These are phyloP conservation scores for Karstenula rhodostoma DNA, from an alignment of 2,329 filamentous ascomycete genomes.

Conservation along the genomic window DNA sequence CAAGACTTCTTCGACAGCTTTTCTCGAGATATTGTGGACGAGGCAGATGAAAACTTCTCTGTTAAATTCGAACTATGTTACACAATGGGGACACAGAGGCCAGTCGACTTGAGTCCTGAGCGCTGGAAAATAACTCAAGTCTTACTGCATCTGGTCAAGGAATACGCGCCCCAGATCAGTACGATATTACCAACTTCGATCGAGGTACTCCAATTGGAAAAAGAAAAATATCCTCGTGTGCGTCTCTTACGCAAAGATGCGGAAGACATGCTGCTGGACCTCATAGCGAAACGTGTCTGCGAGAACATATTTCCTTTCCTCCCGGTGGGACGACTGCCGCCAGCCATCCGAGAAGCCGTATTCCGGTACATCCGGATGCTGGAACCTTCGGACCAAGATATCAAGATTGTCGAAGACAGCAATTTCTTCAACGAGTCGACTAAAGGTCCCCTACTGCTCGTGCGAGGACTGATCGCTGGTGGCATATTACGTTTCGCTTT, in stretches of 20 bases:
- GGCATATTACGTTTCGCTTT: constrained; percentile 65
- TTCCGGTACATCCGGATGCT: constrained; percentile 56
- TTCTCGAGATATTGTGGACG: constrained; percentile 68
- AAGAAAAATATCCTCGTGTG: constrained; percentile 57
- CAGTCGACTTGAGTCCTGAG: constrained; percentile 61
- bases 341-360: constrained; percentile 42
- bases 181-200: constrained; percentile 49
- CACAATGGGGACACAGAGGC: constrained; percentile 63
- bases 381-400: constrained; percentile 38
- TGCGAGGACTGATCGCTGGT: constrained; percentile 65
- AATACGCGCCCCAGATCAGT: constrained; percentile 42
- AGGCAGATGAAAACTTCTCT: constrained; percentile 71
- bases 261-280: constrained; percentile 29
- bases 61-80: constrained; percentile 70
- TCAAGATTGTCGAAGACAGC: constrained; percentile 29
- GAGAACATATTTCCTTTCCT: constrained; percentile 55
- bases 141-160: constrained; percentile 58
- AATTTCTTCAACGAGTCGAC: constrained; percentile 50
- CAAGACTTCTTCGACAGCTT: constrained; percentile 57
- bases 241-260: constrained; percentile 58
- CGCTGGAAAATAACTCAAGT: constrained; percentile 66
- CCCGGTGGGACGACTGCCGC: constrained; percentile 51
- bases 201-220: constrained; percentile 48
- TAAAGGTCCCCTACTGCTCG: constrained; percentile 53
- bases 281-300: constrained; percentile 52